Conservation (phyloP, 192 early-diverging fungal species). For the Phlyctochytrium bullatum region DNA sequence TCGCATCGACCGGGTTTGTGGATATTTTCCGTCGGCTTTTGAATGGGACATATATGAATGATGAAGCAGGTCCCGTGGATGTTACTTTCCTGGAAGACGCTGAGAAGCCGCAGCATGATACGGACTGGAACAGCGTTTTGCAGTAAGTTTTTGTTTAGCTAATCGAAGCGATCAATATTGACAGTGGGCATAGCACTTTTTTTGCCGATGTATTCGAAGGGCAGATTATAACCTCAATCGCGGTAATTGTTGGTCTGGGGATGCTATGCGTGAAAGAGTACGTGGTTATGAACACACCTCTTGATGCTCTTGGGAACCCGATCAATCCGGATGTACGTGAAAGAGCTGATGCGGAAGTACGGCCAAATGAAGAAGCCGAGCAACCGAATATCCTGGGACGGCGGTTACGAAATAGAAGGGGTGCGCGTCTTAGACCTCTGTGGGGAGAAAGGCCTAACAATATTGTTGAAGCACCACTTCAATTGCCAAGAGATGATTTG, state of each 20-base stretch:
- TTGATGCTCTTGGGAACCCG: slow-evolving; percentile 36
- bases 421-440: neutral
- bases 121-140: neutral
- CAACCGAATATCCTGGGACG: too few relatives aligned
- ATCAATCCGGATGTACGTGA: slow-evolving; percentile 21
- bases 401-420: neutral
- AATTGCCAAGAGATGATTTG: too few relatives aligned
- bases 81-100: neutral
- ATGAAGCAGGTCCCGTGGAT: neutral
- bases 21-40: neutral
- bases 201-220: slow-evolving; percentile 72
- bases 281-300: slow-evolving; percentile 68
- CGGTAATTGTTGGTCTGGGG: slow-evolving; percentile 75
- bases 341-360: neutral
- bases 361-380: neutral
- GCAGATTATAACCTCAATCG: slow-evolving; percentile 70
- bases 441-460: neutral
- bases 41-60: neutral
- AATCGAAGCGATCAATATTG: neutral
- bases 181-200: slow-evolving; percentile 22
- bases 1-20: neutral
- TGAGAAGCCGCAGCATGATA: neutral
- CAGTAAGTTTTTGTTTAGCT: neutral
- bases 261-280: slow-evolving; percentile 87
- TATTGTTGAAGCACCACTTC: too few relatives aligned